A percentile compares a stretch with the other conserved stretches of the same genome.
Evolutionary conservation across 2,329 filamentous ascomycete genomes (phyloP).

Genomic region (Cercospora sp.): DNA sequence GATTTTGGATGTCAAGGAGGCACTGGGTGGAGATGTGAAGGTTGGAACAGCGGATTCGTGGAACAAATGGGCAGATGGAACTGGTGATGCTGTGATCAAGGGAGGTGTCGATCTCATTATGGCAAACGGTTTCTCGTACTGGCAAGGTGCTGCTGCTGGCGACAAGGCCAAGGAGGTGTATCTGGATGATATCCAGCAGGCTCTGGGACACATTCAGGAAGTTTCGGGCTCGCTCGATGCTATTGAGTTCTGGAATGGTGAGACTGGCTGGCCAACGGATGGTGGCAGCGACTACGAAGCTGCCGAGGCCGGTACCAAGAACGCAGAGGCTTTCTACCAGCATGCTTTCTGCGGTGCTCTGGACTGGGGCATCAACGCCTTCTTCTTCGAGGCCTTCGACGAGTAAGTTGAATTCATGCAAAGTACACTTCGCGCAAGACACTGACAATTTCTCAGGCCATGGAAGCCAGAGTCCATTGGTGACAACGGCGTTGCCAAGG

Average conservation of each 20-base stretch:
- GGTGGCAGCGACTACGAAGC: slow-evolving; percentile 62
- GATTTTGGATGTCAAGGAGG: slow-evolving; percentile 62
- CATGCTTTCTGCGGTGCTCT: slow-evolving; percentile 64
- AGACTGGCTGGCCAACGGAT: slow-evolving; percentile 67
- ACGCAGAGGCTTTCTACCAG: slow-evolving; percentile 62
- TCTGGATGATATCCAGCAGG: slow-evolving; percentile 67
- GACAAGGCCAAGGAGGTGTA: slow-evolving; percentile 61
- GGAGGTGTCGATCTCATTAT: slow-evolving; percentile 63
- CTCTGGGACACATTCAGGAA: slow-evolving; percentile 62
- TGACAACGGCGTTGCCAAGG: slow-evolving; percentile 58
- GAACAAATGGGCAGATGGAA: slow-evolving; percentile 71
- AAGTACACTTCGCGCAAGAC: background rate
- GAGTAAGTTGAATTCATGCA: slow-evolving; percentile 45
- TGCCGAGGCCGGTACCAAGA: slow-evolving; percentile 60
- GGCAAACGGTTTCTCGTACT: slow-evolving; percentile 71
- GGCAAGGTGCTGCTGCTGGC: slow-evolving; percentile 58
- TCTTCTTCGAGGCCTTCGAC: slow-evolving; percentile 74
- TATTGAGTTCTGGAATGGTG: slow-evolving; percentile 68
- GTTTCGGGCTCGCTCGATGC: slow-evolving; percentile 56
- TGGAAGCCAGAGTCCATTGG: slow-evolving; percentile 68
- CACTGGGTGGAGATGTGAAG: slow-evolving; percentile 55
- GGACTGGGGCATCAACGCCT: slow-evolving; percentile 66
- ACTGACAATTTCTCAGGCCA: slow-evolving; percentile 27
- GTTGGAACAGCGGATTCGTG: slow-evolving; percentile 71
- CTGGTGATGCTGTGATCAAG: slow-evolving; percentile 63